Conservation (phyloP, 352 stramenopile genomes). For the Sclerospora graminicola region DNA sequence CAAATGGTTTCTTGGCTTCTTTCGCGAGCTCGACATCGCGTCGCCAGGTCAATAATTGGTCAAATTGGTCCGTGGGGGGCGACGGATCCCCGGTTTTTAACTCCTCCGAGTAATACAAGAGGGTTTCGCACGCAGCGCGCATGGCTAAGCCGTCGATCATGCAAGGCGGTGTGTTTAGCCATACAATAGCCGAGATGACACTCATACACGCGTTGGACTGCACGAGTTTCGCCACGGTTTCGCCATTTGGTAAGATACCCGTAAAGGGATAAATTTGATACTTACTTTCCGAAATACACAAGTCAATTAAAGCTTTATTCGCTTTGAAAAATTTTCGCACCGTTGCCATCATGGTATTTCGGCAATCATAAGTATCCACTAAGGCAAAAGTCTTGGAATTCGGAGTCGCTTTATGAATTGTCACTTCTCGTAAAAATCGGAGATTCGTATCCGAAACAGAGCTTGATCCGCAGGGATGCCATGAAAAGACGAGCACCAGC, state of each 20-base stretch:
- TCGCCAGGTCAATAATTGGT: slow-evolving; percentile 46
- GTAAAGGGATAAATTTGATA: slow-evolving; percentile 62
- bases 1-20: slow-evolving; percentile 32
- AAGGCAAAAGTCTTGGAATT: slow-evolving; percentile 38
- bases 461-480: no score
- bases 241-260: slow-evolving; percentile 28
- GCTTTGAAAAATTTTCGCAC: slow-evolving; percentile 35
- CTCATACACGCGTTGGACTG: slow-evolving; percentile 35
- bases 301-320: slow-evolving; percentile 40
- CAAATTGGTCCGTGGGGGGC: slow-evolving; percentile 28
- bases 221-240: slow-evolving; percentile 31
- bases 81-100: slow-evolving; percentile 17
- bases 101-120: slow-evolving; percentile 51
- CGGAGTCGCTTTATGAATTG: slow-evolving; percentile 21
- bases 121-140: slow-evolving; percentile 44
- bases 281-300: slow-evolving; percentile 30
- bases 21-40: slow-evolving; percentile 40
- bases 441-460: no score
- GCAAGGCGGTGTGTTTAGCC: slow-evolving; percentile 38
- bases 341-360: slow-evolving; percentile 21
- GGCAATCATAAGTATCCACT: slow-evolving; percentile 34
- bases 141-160: slow-evolving; percentile 38
- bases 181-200: slow-evolving; percentile 31
- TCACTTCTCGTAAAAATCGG: no score
- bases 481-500: no score